Evolutionary conservation across 257 asterid species (phyloP), one percentile per base, ranked within the genome.

Genomic region (Cynanchum wilfordii): DNA sequence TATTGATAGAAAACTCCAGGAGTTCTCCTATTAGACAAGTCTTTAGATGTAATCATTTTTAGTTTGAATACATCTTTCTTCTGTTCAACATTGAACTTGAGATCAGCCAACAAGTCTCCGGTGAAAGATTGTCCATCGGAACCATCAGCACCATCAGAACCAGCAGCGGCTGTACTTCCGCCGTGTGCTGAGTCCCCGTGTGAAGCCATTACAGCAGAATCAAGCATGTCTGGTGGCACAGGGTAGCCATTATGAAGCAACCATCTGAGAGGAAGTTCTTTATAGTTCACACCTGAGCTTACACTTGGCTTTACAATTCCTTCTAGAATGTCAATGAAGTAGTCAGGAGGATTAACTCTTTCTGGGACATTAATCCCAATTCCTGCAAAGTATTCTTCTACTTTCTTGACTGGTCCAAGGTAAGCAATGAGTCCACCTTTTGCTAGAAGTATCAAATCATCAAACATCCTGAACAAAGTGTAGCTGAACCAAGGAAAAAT

Each of bases 191-290:
- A 85, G 47, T 77, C 81, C 56, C 79, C 96, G 9, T 86, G 29
- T 47, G 90, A 63, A 5, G 87, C 68, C 73, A 83, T 78, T 69
- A 86, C 95, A 10, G 95, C 84, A 52, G 97, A 78, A 71, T 90
- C 92, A 13, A 92, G 83, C 96, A 95, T 90, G 72, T 95, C 99
- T 1, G 97, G 86, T 7, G 99, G 99, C 66, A 95, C 92, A 33
- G 99, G 87, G 66, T 95, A 95, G 10, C 99, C 98, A 30, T 95
- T 95, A 67, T 92, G 99, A 78, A 92, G 95, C 98, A 95, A 87
- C 99, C 99, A 95, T 80, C 98, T 87, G 0, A 95, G 86, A 68
- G 99, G 98, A 75, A 95, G 98, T 75, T 95, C 99, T 81, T 89
- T 92, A 66, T 71, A 86, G 60, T 83, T 90, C 25, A 95, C 88